phyloP scores from a whole-genome alignment of 2,329 filamentous ascomycete genomes.

The Allantophomopsis cytisporea region DNA sequence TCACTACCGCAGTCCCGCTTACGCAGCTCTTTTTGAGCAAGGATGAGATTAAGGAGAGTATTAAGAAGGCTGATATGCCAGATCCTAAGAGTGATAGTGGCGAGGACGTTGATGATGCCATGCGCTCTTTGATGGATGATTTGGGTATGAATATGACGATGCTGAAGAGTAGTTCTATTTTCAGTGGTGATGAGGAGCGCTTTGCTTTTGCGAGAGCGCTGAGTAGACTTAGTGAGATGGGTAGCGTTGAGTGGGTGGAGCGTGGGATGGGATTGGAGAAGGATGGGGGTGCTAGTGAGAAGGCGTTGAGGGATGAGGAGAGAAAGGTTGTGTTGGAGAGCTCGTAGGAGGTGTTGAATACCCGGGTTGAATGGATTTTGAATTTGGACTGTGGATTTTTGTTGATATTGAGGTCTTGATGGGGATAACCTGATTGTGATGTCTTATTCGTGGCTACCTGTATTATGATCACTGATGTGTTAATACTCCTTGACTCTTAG shows the following conservation, averaged over 20 bases:
- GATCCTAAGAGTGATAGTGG: constrained; percentile 22
- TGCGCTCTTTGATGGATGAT: constrained; percentile 78
- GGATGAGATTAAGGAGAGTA: constrained; percentile 48
- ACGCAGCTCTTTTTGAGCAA: constrained; percentile 74
- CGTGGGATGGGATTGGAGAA: constrained; percentile 41
- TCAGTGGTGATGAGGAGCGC: constrained; percentile 87
- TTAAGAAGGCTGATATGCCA: constrained; percentile 26
- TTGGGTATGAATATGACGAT: constrained; percentile 72
- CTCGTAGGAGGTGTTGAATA: too few relatives aligned
- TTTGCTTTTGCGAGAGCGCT: constrained; percentile 91
- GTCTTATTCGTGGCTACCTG: too few relatives aligned
- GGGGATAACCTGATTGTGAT: too few relatives aligned
- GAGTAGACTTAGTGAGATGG: constrained; percentile 81
- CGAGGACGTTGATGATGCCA: constrained; percentile 43
- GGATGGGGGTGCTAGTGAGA: constrained; percentile 27
- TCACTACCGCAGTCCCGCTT: constrained; percentile 79
- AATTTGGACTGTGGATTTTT: too few relatives aligned
- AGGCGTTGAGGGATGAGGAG: constrained; percentile 12
- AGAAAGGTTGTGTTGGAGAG: too few relatives aligned
- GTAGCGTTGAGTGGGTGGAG: constrained; percentile 89
- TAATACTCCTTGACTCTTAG: too few relatives aligned
- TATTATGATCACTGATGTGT: too few relatives aligned
- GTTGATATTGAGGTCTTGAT: too few relatives aligned
- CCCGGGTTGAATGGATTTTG: too few relatives aligned
- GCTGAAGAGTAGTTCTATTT: constrained; percentile 75